Percentiles rank a stretch among this genome's conserved stretches.
These are phyloP conservation scores for Trichophaea hybrida DNA, from an alignment of 2,329 filamentous ascomycete species.

Conservation along the genomic window DNA sequence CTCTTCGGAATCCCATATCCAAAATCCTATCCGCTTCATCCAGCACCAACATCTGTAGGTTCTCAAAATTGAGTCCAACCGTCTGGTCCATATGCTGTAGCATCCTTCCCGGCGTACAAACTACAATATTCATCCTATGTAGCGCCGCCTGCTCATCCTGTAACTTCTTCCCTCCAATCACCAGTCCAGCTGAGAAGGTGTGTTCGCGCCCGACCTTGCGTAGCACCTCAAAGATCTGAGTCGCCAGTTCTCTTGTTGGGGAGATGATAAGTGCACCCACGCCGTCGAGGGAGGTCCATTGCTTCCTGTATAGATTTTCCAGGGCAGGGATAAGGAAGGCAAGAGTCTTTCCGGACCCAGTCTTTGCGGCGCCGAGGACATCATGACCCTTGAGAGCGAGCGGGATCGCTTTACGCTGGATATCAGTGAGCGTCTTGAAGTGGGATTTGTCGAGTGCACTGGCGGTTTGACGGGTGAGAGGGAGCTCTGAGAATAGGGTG, in stretches of 20 bases:
- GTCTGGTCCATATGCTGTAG: conserved; percentile 93
- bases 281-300: conserved; percentile 83
- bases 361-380: conserved; percentile 88
- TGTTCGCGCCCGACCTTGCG: conserved; percentile 81
- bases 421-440: conserved; percentile 79
- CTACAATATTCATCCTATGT: conserved; percentile 87
- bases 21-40: conserved; percentile 95
- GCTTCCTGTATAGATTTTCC: conserved; percentile 76
- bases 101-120: conserved; percentile 89
- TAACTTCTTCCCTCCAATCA: conserved; percentile 86
- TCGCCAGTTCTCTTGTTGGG: conserved; percentile 85
- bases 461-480: conserved; percentile 66
- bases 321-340: conserved; percentile 77
- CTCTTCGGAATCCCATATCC: conserved; percentile 89
- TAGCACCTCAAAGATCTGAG: conserved; percentile 91
- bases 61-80: conserved; percentile 73
- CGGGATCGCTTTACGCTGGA: conserved; percentile 80
- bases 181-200: conserved; percentile 75
- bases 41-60: conserved; percentile 80
- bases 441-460: conserved; percentile 71
- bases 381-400: conserved; percentile 72
- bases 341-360: conserved; percentile 86
- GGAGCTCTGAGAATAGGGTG: conserved; percentile 66
- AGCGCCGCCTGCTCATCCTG: conserved; percentile 76
- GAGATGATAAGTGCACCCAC: conserved; percentile 85